phyloP scores from a whole-genome alignment of 495 filamentous ascomycete genomes.

The Neurospora discreta region DNA sequence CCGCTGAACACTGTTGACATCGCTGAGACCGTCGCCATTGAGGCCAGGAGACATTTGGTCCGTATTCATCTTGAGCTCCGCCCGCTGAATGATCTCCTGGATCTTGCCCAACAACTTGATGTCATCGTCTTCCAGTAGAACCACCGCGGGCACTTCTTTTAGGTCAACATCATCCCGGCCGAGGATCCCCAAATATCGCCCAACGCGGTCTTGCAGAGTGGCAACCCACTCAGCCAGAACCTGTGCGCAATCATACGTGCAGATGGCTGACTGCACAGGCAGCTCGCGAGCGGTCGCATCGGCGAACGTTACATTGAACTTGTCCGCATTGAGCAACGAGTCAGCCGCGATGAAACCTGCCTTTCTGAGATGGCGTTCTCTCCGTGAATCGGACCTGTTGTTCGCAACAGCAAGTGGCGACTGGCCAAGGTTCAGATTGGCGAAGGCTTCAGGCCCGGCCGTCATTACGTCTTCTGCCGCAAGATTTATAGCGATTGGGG shows the following conservation, averaged over 20 bases:
- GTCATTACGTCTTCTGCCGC: conserved; percentile 40
- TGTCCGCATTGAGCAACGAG: conserved; percentile 82
- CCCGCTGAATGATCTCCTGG: conserved; percentile 63
- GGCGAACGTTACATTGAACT: conserved; percentile 75
- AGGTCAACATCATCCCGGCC: conserved; percentile 73
- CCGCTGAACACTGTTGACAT: conserved; percentile 42
- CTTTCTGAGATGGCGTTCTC: conserved; percentile 83
- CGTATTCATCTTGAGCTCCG: conserved; percentile 68
- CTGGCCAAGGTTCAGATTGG: conserved; percentile 14
- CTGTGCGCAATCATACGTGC: conserved; percentile 91
- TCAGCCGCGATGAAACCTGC: conserved; percentile 93
- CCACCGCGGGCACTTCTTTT: conserved; percentile 64
- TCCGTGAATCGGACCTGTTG: conserved; percentile 29
- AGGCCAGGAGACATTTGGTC: conserved; percentile 24
- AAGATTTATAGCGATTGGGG: conserved; percentile 39
- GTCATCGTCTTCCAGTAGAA: conserved; percentile 90
- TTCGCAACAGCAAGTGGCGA: conserved; percentile 8
- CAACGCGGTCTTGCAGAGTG: conserved; percentile 90
- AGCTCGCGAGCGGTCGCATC: conserved; percentile 79
- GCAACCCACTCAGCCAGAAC: conserved; percentile 94
- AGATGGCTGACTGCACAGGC: conserved; percentile 88
- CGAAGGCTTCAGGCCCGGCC: conserved; percentile 5
- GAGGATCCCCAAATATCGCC: conserved; percentile 74
- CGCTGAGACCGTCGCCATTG: conserved; percentile 1
- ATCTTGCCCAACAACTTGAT: conserved; percentile 79